A percentile compares a stretch with the other conserved stretches of the same genome.
Evolutionary conservation across 352 stramenopile species (phyloP).

Genomic region (Pythium sp.): DNA sequence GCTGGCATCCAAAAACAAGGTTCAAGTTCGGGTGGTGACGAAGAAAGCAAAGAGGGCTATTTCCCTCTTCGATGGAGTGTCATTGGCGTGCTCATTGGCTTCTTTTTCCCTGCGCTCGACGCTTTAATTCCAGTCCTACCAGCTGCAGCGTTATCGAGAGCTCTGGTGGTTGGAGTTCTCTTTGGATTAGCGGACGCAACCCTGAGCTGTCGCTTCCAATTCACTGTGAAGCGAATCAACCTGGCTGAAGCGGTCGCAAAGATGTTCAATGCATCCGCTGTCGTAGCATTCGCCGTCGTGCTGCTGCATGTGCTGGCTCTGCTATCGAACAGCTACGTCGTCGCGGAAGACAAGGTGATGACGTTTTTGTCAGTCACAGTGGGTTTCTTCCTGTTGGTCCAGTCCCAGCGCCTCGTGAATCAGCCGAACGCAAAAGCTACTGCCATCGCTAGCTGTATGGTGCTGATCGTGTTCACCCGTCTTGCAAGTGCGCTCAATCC

Average conservation of each 20-base stretch:
- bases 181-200: constrained; percentile 14
- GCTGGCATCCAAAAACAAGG: background rate
- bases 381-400: constrained; percentile 43
- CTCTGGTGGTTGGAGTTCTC: constrained; percentile 1
- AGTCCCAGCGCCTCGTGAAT: constrained; percentile 20
- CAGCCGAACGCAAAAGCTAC: background rate
- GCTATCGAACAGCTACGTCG: constrained; percentile 86
- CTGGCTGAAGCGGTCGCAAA: background rate
- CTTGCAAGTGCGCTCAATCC: constrained; percentile 42
- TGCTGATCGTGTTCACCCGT: constrained; percentile 46
- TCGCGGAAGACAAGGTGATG: constrained; percentile 69
- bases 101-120: constrained; percentile 12
- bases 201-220: background rate
- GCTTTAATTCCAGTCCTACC: constrained; percentile 12
- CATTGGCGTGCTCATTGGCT: constrained; percentile 3
- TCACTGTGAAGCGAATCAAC: background rate
- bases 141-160: constrained; percentile 10
- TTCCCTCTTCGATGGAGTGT: constrained; percentile 5
- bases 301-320: constrained; percentile 62
- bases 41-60: background rate
- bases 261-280: constrained; percentile 15
- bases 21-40: background rate
- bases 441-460: constrained; percentile 23
- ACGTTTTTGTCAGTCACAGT: constrained; percentile 60
- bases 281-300: constrained; percentile 40